These are phyloP conservation scores for Saccharomyces cerevisiae DNA, from an alignment of 805 yeast genomes.

Conservation along the genomic window DNA sequence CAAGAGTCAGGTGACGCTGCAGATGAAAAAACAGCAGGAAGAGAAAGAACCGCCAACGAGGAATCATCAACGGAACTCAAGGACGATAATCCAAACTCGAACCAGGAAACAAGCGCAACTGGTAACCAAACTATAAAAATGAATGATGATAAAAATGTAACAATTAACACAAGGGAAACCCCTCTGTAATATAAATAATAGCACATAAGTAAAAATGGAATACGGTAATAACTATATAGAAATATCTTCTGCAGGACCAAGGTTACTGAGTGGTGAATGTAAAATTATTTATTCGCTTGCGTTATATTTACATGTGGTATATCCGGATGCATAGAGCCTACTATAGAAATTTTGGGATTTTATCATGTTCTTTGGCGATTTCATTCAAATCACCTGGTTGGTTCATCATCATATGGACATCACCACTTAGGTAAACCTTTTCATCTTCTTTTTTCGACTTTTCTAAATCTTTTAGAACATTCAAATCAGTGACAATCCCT, in stretches of 20 bases:
- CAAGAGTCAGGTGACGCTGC: not conserved
- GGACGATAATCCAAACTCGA: not conserved
- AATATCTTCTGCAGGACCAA: not conserved
- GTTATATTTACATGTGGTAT: constrained; percentile 1
- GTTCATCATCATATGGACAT: constrained; percentile 32
- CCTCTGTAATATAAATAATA: not conserved
- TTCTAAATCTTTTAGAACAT: constrained; percentile 5
- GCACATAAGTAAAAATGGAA: not conserved
- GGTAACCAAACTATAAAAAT: not conserved
- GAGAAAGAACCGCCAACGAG: not conserved
- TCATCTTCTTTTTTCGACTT: constrained; percentile 19
- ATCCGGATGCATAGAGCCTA: not conserved
- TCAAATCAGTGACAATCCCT: constrained; percentile 13
- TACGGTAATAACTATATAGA: not conserved
- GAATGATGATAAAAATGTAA: not conserved
- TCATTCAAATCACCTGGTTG: constrained; percentile 34
- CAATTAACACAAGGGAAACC: not conserved
- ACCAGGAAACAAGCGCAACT: not conserved
- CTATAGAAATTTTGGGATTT: constrained; percentile 32
- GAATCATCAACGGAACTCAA: not conserved
- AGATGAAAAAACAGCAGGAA: not conserved
- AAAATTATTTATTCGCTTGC: not conserved
- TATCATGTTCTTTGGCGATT: constrained; percentile 32
- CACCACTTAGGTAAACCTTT: constrained; percentile 27
- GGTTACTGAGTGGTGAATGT: not conserved